phyloP scores from a whole-genome alignment of 2,329 filamentous ascomycete genomes.

The Fusarium sacchari region DNA sequence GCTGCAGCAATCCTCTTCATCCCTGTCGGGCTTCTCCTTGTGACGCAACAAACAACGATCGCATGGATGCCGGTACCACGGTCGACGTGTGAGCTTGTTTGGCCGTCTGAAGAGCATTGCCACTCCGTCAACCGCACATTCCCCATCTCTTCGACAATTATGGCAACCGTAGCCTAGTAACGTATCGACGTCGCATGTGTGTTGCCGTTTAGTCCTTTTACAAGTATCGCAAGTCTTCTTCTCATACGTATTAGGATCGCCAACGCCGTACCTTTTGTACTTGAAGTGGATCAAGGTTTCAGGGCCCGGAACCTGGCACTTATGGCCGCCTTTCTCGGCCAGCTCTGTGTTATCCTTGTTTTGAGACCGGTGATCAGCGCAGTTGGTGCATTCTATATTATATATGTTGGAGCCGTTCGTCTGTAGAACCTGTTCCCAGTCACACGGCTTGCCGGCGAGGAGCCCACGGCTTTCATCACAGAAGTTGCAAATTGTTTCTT shows the following conservation, averaged over 20 bases:
- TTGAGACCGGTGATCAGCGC: slow-evolving; percentile 28
- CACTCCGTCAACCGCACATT: not conserved
- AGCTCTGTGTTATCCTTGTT: not conserved
- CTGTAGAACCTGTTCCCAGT: slow-evolving; percentile 1
- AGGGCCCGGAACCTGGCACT: slow-evolving; percentile 9
- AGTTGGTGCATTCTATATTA: slow-evolving; percentile 29
- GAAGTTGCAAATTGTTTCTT: slow-evolving; percentile 16
- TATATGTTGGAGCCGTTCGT: not conserved
- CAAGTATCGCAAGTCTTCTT: not conserved
- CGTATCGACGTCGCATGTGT: slow-evolving; percentile 30
- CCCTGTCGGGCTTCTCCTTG: not conserved
- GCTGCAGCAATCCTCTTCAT: not conserved
- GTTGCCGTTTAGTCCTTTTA: fast-evolving
- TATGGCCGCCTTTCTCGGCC: not conserved
- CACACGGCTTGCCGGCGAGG: not conserved
- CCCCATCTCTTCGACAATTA: slow-evolving; percentile 5
- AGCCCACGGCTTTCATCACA: not conserved
- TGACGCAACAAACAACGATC: slow-evolving; percentile 20
- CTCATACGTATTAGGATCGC: slow-evolving; percentile 7
- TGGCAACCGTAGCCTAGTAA: slow-evolving; percentile 23
- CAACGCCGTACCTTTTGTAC: slow-evolving; percentile 15
- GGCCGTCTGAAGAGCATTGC: not conserved
- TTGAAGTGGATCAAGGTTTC: not conserved
- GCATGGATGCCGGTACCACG: slow-evolving; percentile 35
- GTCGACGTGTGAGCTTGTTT: not conserved